Percentiles rank a stretch among this genome's conserved stretches.
phyloP scores from a whole-genome alignment of 352 stramenopile genomes.

The Phytophthora constricta region DNA sequence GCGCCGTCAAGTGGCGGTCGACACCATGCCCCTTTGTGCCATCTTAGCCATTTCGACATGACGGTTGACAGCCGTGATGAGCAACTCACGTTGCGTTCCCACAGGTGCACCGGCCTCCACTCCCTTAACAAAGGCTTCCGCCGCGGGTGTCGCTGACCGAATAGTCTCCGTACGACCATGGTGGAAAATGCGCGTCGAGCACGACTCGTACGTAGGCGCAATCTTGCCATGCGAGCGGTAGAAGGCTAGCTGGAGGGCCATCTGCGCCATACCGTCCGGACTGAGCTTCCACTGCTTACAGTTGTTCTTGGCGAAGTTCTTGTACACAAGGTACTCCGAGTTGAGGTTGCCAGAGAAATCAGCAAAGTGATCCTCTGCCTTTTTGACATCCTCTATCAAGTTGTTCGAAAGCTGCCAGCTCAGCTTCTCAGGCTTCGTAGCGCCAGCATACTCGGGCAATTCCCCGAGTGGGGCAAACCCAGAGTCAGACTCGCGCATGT shows the following conservation, averaged over 20 bases:
- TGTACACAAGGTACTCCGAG: constrained; percentile 85
- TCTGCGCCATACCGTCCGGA: constrained; percentile 91
- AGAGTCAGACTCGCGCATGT: constrained; percentile 85
- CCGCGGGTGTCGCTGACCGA: constrained; percentile 79
- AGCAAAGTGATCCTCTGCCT: constrained; percentile 72
- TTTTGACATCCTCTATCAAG: constrained; percentile 75
- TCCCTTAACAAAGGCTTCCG: constrained; percentile 71
- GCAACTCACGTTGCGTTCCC: constrained; percentile 63
- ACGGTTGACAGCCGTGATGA: constrained; percentile 76
- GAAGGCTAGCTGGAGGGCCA: constrained; percentile 93
- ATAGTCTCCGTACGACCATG: constrained; percentile 94
- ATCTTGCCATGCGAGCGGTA: constrained; percentile 78
- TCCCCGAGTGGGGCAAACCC: constrained; percentile 72
- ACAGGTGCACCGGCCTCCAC: constrained; percentile 52
- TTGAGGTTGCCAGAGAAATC: constrained; percentile 72
- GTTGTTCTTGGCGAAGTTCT: constrained; percentile 89
- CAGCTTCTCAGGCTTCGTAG: constrained; percentile 56
- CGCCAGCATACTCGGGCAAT: constrained; percentile 60
- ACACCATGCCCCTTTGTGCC: constrained; percentile 85
- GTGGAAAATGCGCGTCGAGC: constrained; percentile 90
- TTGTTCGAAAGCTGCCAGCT: constrained; percentile 84
- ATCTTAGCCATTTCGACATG: constrained; percentile 92
- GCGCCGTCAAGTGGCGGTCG: constrained; percentile 87
- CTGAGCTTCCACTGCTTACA: constrained; percentile 94
- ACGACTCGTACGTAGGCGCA: constrained; percentile 92